phyloP scores from a whole-genome alignment of 2,329 filamentous ascomycete genomes.

The Paecilomyces sp. region DNA sequence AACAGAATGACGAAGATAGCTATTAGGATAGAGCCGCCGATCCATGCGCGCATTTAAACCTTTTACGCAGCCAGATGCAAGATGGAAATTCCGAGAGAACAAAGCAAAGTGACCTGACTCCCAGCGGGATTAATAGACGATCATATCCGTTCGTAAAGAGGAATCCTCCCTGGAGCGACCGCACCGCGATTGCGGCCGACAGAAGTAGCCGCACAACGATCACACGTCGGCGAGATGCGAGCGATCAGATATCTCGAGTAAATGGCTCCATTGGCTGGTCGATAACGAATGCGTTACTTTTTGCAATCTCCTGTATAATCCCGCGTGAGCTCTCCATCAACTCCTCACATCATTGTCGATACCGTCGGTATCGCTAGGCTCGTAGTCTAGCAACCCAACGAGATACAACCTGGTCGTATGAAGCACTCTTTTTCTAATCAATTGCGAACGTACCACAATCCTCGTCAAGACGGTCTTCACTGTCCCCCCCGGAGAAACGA shows the following conservation, averaged over 20 bases:
- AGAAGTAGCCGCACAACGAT: background rate
- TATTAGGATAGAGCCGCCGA: background rate
- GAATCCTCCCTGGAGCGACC: background rate
- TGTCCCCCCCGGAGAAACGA: background rate
- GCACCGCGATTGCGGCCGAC: background rate
- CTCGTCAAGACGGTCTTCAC: slow-evolving; percentile 2
- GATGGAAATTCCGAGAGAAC: background rate
- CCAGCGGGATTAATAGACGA: background rate
- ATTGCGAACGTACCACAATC: background rate
- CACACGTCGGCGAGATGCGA: background rate
- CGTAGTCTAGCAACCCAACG: background rate
- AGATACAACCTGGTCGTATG: background rate
- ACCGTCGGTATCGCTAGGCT: background rate
- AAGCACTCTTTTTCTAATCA: background rate
- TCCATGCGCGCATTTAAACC: background rate
- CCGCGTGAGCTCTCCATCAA: background rate
- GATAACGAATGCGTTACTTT: background rate
- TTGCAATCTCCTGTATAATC: background rate
- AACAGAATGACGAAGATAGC: background rate
- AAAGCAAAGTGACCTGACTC: background rate
- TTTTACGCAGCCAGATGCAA: background rate
- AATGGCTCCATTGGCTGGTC: background rate
- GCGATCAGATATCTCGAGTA: background rate
- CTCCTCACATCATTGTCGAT: background rate
- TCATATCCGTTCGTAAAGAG: background rate